Evolutionary conservation across 352 stramenopile genomes (phyloP), one percentile per base, ranked within the genome.

Genomic region (Phytopythium mirpurense): DNA sequence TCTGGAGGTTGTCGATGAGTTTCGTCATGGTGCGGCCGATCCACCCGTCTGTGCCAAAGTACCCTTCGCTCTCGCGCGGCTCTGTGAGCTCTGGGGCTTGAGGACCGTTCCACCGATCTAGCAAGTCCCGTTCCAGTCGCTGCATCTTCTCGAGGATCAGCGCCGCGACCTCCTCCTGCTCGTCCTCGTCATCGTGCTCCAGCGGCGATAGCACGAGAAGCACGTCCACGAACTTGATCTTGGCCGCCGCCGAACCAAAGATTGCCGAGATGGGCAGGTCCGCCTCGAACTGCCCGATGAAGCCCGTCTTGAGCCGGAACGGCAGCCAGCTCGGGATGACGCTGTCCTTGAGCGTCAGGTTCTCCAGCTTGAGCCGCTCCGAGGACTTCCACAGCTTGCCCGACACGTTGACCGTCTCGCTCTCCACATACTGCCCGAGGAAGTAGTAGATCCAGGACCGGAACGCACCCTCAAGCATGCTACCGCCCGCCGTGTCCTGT

Each of bases 1-100:
- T 76, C 68, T 96, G 86, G 23, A 96, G 59, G 50, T 96, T 96
- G 64, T 96, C 86, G 59, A 96, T 96, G 37, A 96, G 72, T 50
- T 93, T 92, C 11, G 86, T 93, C 67, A 96, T 89, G 15, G 86
- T 93, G 24, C 86, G 73, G 36, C 86, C 86, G 38, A 96, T 86
- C 79, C 84, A 96, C 29, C 86, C 86, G 43, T 96, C 83, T 0
- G 86, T 90, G 37, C 86, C 86, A 56, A 94, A 96, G 59, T 96
- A 96, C 0, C 86, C 86, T 58, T 94, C 83, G 36, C 71, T 90
- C 51, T 93, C 85, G 41, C 87, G 74, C 0, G 74, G 63, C 16
- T 89, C 74, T 0, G 63, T 69, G 55, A 81, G 88, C 55, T 87
- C 76, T 1, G 80, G 70, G 19, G 90, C 70, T 35, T 78, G 65